Base-by-base conservation (phyloP, 805 yeast species). In the Wickerhamomyces chambardii region DNA sequence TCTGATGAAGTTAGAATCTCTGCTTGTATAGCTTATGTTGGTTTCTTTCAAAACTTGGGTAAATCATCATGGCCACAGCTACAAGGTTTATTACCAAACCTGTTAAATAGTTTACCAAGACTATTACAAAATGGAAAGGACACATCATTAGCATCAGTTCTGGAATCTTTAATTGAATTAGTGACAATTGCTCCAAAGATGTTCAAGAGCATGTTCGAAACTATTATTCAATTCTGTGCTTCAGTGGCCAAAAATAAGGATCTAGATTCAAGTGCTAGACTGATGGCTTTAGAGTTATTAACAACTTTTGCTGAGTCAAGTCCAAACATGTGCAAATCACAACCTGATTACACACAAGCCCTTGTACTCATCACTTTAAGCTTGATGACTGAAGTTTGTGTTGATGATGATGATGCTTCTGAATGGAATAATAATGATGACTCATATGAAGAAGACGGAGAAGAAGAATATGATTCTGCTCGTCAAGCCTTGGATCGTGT, bases 401-500 rank as follows among this genome's bases (percentile, higher is more conserved):
- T 72, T 27, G 94, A 83, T 51, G 92, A 84, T 45, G 96, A 85
- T 34, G 95, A 85, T 41, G 87, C 87, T 8, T 68, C 73, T 18
- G 95, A 90, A 61, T 89, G 96, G 86, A 79, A 80, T 48, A 75
- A 78, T 38, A 75, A 81, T 31, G 94, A 84, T 41, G 84, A 79
- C 43, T 73, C 82, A 24, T 80, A 75, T 30, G 87, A 81, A 17
- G 92, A 83, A 28, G 84, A 76, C n/a, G 85, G 77, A 34, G 97
- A 90, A 53, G 75, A 77, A 32, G 86, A 84, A 41, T 84, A 85
- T 53, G 85, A 82, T 48, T 90, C 95, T 38, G 97, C 95, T 5
- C 80, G 96, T 56, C 95, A 86, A 61, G 75, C 95, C n/a, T 64
- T 92, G 41, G 98, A 92, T 57, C 77, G 98, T 56, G 83, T 87